Conservation (phyloP, 495 filamentous ascomycete species). For the Xylaria nigripes region DNA sequence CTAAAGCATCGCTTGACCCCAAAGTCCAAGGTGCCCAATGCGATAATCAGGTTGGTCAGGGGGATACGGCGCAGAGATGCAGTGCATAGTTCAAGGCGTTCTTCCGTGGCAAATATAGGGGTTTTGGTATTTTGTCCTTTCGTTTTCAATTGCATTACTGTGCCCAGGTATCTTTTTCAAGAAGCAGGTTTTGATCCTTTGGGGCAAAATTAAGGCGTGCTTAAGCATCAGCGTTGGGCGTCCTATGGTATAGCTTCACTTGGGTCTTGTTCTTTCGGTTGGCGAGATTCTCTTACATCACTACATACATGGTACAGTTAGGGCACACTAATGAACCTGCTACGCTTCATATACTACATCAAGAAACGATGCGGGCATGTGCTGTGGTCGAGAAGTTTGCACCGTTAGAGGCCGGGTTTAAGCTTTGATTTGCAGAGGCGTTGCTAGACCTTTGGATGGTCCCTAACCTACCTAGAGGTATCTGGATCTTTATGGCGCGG, state of each 20-base stretch:
- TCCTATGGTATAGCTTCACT: not conserved
- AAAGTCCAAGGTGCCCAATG: not conserved
- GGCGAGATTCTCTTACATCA: not conserved
- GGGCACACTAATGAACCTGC: not conserved
- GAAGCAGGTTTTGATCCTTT: not conserved
- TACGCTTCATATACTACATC: no score
- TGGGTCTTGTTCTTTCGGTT: not conserved
- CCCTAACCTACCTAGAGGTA: no score
- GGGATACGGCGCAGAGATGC: not conserved
- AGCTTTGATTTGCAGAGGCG: no score
- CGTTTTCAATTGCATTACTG: not conserved
- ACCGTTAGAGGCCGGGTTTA: no score
- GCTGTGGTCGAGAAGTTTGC: no score
- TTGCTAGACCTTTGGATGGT: no score
- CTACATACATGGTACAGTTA: not conserved
- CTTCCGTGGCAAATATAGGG: not conserved
- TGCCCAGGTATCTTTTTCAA: not conserved
- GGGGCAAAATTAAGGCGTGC: not conserved
- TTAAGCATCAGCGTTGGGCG: constrained; percentile 13
- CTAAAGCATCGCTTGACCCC: no score
- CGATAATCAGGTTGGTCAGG: not conserved
- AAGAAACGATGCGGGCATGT: no score
- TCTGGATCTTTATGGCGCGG: no score
- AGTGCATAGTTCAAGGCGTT: constrained; percentile 9
- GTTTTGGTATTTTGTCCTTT: not conserved